Conservation (phyloP, 495 filamentous ascomycete species). For the Recurvomyces mirabilis region DNA sequence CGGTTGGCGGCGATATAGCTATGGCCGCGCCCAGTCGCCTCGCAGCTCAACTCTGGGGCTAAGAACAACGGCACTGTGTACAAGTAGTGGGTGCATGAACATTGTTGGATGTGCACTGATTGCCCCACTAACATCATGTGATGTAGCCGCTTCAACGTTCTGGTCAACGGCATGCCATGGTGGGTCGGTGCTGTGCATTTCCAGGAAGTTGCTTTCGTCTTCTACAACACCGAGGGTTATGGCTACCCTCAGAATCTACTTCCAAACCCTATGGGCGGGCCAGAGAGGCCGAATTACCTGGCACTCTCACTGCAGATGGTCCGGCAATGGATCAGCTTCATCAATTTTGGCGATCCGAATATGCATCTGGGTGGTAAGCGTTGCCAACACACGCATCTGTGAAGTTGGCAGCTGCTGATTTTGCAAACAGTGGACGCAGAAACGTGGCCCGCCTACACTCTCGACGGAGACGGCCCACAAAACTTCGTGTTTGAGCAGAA, state of each 20-base stretch:
- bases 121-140: slow-evolving; percentile 38
- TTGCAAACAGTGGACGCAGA: slow-evolving; percentile 1
- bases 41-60: slow-evolving; percentile 30
- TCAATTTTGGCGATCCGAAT: slow-evolving; percentile 15
- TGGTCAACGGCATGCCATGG: slow-evolving; percentile 45
- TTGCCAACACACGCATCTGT: background rate
- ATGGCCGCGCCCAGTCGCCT: background rate
- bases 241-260: slow-evolving; percentile 37
- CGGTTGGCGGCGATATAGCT: background rate
- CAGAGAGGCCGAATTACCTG: slow-evolving; percentile 7
- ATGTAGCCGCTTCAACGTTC: slow-evolving; percentile 59
- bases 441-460: slow-evolving; percentile 21
- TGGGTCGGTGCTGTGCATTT: slow-evolving; percentile 41
- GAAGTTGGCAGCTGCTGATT: background rate
- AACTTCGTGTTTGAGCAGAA: slow-evolving; percentile 39
- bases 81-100: slow-evolving; percentile 51
- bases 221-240: slow-evolving; percentile 41
- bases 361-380: background rate
- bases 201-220: slow-evolving; percentile 48
- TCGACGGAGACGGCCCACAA: slow-evolving; percentile 4
- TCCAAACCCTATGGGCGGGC: slow-evolving; percentile 1
- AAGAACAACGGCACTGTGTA: slow-evolving; percentile 47
- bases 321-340: slow-evolving; percentile 6
- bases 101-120: background rate
- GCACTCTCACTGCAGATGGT: background rate